A percentile compares a stretch with the other conserved stretches of the same genome.
These are phyloP conservation scores for Vinca major DNA, from an alignment of 305 asterid genomes.

Conservation along the genomic window DNA sequence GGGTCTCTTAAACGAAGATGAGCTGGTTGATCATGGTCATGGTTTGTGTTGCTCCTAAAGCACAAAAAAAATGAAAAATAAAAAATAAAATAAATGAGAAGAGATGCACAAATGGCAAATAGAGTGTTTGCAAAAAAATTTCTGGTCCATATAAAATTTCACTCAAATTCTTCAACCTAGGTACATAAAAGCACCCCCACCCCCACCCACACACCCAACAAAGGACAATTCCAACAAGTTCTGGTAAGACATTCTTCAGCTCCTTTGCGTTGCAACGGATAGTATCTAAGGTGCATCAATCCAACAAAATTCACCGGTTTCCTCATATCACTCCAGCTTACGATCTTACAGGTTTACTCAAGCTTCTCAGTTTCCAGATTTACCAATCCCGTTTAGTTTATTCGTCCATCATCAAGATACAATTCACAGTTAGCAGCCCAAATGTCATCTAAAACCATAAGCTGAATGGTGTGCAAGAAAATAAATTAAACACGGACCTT, in stretches of 20 bases:
- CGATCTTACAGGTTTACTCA: not conserved
- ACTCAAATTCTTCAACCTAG: not conserved
- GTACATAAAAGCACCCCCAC: too few species aligned
- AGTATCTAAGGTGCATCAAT: not conserved
- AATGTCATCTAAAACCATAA: not conserved
- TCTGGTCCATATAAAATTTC: not conserved
- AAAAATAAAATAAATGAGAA: too few species aligned
- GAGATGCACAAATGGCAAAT: not conserved
- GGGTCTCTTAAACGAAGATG: slow-evolving; percentile 79
- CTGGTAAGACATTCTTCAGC: not conserved
- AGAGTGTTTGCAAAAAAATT: not conserved
- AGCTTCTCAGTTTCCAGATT: not conserved
- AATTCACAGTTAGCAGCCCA: not conserved
- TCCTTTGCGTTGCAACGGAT: not conserved
- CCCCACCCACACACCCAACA: too few species aligned
- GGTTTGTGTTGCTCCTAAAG: slow-evolving; percentile 92
- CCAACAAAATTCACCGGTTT: not conserved
- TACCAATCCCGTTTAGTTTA: not conserved
- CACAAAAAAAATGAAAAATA: slow-evolving; percentile 15
- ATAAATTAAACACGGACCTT: not conserved
- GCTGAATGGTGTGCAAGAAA: not conserved
- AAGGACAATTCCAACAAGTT: not conserved
- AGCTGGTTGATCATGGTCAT: slow-evolving; percentile 87
- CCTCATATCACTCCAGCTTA: not conserved
- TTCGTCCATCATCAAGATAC: not conserved